Percentiles rank a stretch among this genome's conserved stretches.
phyloP scores from a whole-genome alignment of 2,329 filamentous ascomycete species.

The Clarireedia paspali region DNA sequence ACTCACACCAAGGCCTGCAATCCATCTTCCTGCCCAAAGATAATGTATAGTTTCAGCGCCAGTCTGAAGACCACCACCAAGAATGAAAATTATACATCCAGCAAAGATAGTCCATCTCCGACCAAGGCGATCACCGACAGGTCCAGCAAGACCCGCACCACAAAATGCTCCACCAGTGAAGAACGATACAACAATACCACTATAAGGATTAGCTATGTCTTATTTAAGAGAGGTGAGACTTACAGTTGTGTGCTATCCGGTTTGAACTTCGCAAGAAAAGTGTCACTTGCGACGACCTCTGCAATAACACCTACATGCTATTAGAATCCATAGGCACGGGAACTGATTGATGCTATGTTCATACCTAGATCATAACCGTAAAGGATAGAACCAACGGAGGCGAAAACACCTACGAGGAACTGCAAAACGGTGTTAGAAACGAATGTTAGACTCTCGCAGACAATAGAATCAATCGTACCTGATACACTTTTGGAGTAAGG shows the following conservation, averaged over 20 bases:
- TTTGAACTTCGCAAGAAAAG: conserved; percentile 36
- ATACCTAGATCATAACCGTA: conserved; percentile 48
- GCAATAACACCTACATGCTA: conserved; percentile 18
- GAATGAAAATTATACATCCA: conserved; percentile 62
- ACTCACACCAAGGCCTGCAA: conserved; percentile 52
- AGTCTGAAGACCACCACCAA: conserved; percentile 69
- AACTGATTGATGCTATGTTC: conserved; percentile 30
- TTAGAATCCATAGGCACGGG: conserved; percentile 11
- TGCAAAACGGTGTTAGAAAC: conserved; percentile 7
- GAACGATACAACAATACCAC: conserved; percentile 65
- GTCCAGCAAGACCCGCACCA: conserved; percentile 48
- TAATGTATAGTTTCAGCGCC: conserved; percentile 51
- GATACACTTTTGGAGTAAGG: conserved; percentile 30
- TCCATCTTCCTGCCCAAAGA: conserved; percentile 61
- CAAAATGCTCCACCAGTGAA: conserved; percentile 58
- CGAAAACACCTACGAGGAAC: conserved; percentile 38
- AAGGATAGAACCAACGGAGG: conserved; percentile 46
- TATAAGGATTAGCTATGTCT: conserved; percentile 24
- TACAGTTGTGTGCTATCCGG: conserved; percentile 26
- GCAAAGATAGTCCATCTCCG: conserved; percentile 64
- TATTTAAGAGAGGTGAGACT: background rate
- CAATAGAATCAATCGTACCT: conserved; percentile 13
- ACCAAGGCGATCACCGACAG: conserved; percentile 53
- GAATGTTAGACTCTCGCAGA: background rate
- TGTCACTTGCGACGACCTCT: conserved; percentile 37